These are phyloP conservation scores for Agarophyton chilense DNA, from an alignment of 23 red algal species.

Conservation along the genomic window DNA sequence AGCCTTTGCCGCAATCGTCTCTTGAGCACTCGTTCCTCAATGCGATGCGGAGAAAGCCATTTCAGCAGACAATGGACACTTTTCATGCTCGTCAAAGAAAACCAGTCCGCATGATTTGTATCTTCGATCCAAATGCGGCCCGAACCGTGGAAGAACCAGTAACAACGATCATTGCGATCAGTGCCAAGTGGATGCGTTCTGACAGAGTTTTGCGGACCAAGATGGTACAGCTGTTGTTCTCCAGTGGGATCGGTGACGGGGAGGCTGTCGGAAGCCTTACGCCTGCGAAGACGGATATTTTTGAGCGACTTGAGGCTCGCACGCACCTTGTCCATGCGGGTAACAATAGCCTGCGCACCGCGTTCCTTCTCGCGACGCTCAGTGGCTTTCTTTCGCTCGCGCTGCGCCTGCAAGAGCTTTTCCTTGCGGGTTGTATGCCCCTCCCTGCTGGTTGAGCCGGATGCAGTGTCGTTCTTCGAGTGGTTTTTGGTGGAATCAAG, in stretches of 20 bases:
- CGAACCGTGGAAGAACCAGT: slow-evolving; percentile 61
- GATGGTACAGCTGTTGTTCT: neutral
- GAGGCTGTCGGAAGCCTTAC: neutral
- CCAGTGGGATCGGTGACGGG: neutral
- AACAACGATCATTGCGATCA: slow-evolving; percentile 39
- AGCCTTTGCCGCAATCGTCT: slow-evolving; percentile 22
- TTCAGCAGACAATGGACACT: neutral
- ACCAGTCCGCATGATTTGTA: slow-evolving; percentile 45
- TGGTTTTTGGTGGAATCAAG: neutral
- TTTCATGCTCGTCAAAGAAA: slow-evolving; percentile 32
- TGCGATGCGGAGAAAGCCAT: slow-evolving; percentile 59
- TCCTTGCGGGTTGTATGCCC: slow-evolving; percentile 25
- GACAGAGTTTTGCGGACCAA: neutral
- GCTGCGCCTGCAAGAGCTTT: slow-evolving; percentile 1
- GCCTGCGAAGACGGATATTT: slow-evolving; percentile 28
- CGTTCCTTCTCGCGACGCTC: slow-evolving; percentile 36
- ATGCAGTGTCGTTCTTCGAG: neutral
- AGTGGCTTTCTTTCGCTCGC: slow-evolving; percentile 20
- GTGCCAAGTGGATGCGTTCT: slow-evolving; percentile 58
- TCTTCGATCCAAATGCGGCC: slow-evolving; percentile 72
- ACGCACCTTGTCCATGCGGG: slow-evolving; percentile 25
- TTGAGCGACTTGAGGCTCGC: slow-evolving; percentile 43
- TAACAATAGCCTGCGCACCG: slow-evolving; percentile 43
- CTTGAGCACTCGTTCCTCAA: slow-evolving; percentile 34
- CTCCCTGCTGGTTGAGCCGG: neutral